Base-by-base conservation (phyloP, 1,284 basidiomycete species). In the Trametes hirsuta region DNA sequence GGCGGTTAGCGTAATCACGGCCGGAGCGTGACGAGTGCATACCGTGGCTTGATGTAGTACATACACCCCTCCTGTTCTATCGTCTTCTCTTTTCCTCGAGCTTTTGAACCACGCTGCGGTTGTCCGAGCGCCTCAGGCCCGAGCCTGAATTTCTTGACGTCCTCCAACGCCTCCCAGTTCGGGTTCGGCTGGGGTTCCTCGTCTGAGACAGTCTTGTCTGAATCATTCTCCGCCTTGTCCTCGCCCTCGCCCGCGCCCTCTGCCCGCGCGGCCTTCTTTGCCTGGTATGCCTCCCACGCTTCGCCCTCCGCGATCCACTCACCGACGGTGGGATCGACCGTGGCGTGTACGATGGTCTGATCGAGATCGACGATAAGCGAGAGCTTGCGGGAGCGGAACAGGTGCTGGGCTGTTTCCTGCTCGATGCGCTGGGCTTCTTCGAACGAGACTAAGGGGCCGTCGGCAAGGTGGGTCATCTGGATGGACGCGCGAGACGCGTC, bases 311-410 rank as follows among this genome's bases (percentile, higher is more conserved):
- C 75, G 72, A 98, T 93, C 97, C 97, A 98, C 72, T 98, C 96
- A 25, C 95, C 95, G 0, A 98, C 95, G 0, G 97, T 98, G 1
- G 97, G 96, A 75, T 99, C 97, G 37, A 98, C 97, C 0, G 97
- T 98, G 10, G 97, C 97, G 73, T 99, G 97, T 9, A 99, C 95
- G 71, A 99, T 95, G 6, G 97, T 99, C 75, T 99, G 97, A 78
- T 99, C 97, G 42, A 99, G 85, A 79, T 99, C 97, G 68, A 99
- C 97, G 69, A 99, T 98, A 63, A 99, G 87, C 11, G 94, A 94
- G 22, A 99, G 86, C 71, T 91, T 95, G 59, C 88, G 84, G 14
- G 86, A 79, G 51, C 84, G 82, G 66, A 95, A 82, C 30, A 99
- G 86, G 62, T 88, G 86, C 3, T 88, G 77, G 2, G 93, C 90